These are phyloP conservation scores for Zizania palustris DNA, from an alignment of 202 grass and related monocot genomes.

Conservation along the genomic window DNA sequence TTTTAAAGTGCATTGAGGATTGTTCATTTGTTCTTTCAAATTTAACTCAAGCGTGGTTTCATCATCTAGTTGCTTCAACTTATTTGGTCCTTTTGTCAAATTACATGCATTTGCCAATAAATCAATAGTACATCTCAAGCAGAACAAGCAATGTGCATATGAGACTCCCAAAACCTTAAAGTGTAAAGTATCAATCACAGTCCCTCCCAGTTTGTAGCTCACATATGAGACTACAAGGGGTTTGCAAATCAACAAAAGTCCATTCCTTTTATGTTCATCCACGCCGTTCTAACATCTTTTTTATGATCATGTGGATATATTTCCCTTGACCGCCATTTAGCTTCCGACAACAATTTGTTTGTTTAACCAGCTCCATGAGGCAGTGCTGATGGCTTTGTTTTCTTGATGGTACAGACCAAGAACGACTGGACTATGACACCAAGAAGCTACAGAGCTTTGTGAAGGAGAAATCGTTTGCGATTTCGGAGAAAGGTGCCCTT, in stretches of 20 bases:
- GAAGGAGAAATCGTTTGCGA: constrained; percentile 80
- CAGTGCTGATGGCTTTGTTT: background rate
- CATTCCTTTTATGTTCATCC: background rate
- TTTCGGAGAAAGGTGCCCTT: constrained; percentile 82
- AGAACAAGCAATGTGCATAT: background rate
- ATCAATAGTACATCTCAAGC: constrained; percentile 1
- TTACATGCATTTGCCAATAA: background rate
- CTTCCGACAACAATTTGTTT: background rate
- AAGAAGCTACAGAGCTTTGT: constrained; percentile 89
- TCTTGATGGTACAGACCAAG: constrained; percentile 61
- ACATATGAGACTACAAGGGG: background rate
- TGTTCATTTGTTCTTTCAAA: background rate
- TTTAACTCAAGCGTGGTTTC: background rate
- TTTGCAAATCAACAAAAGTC: background rate
- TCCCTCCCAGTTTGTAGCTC: background rate
- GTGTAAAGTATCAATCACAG: background rate
- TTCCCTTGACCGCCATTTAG: background rate
- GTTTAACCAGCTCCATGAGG: background rate
- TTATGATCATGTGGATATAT: background rate
- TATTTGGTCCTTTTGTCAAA: background rate
- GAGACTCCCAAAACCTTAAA: background rate
- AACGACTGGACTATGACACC: constrained; percentile 66
- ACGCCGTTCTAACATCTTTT: background rate
- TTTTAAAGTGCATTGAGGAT: background rate
- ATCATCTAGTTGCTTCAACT: background rate